These are phyloP conservation scores for Rhodotorula sp. DNA, from an alignment of 1,284 basidiomycete genomes.

Conservation along the genomic window DNA sequence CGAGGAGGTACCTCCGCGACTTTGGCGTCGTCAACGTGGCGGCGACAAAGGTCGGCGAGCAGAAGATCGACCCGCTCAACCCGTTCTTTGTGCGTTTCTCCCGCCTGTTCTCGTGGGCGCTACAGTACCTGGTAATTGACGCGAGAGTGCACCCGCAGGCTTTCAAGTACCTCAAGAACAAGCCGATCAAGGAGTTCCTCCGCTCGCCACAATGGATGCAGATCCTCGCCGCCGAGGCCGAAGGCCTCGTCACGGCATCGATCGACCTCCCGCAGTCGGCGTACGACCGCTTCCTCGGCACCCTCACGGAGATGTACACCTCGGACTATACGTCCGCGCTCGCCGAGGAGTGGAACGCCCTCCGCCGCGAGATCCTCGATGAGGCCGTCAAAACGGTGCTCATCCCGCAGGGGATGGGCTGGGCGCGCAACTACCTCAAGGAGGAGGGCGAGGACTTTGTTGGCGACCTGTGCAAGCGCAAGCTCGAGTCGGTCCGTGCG, in stretches of 20 bases:
- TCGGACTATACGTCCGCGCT: constrained; percentile 84
- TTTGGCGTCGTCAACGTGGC: constrained; percentile 78
- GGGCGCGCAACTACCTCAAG: constrained; percentile 84
- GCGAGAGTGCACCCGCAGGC: constrained; percentile 57
- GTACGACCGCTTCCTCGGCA: constrained; percentile 67
- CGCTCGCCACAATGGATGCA: constrained; percentile 79
- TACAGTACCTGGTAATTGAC: background rate
- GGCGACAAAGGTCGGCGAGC: constrained; percentile 88
- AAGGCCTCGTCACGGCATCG: constrained; percentile 77
- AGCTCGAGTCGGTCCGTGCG: constrained; percentile 68
- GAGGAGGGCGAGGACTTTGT: constrained; percentile 87
- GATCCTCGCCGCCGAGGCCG: constrained; percentile 86
- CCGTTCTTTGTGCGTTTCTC: constrained; percentile 73
- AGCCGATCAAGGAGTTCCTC: constrained; percentile 73
- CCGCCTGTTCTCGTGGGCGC: background rate
- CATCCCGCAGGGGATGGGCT: constrained; percentile 77
- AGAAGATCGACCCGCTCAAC: constrained; percentile 86
- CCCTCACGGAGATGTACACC: constrained; percentile 76
- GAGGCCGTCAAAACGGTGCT: constrained; percentile 77
- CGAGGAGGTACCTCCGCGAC: constrained; percentile 74
- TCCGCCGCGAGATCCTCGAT: constrained; percentile 75
- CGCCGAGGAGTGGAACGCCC: constrained; percentile 88
- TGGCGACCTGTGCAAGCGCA: constrained; percentile 66
- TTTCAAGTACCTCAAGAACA: constrained; percentile 92
- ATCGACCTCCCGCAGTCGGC: constrained; percentile 69